Evolutionary conservation across 192 early-diverging fungal genomes (phyloP).

Genomic region (Rhizophagus clarus): DNA sequence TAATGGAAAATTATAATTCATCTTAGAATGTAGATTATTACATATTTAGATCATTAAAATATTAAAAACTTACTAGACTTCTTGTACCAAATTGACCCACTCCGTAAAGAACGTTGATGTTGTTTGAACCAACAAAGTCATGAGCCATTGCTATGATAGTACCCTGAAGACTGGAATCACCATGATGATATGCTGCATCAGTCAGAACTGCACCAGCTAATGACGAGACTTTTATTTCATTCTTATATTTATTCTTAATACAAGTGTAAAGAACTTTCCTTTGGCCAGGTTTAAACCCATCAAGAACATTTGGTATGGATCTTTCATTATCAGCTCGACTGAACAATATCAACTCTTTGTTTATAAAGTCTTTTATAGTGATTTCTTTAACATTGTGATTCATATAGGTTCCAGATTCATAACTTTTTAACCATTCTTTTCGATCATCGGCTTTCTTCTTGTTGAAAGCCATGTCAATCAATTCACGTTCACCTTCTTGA

Average conservation of each 20-base stretch:
- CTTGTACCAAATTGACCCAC: slow-evolving; percentile 93
- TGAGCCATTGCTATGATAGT: slow-evolving; percentile 94
- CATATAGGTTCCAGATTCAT: no score
- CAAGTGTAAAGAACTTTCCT: slow-evolving; percentile 91
- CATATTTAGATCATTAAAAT: no score
- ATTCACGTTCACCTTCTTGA: slow-evolving; percentile 61
- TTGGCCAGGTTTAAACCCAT: slow-evolving; percentile 97
- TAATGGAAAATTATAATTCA: no score
- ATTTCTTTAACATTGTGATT: no score
- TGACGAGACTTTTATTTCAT: slow-evolving; percentile 76
- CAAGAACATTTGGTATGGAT: slow-evolving; percentile 94
- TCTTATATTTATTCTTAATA: slow-evolving; percentile 78
- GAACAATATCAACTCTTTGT: slow-evolving; percentile 93
- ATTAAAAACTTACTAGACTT: slow-evolving; percentile 44
- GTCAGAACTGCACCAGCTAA: slow-evolving; percentile 89
- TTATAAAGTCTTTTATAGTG: slow-evolving; percentile 96
- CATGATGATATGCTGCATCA: slow-evolving; percentile 93
- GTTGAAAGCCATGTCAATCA: slow-evolving; percentile 97
- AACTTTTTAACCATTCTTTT: slow-evolving; percentile 97
- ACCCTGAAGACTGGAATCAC: slow-evolving; percentile 77
- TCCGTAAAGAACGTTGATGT: slow-evolving; percentile 83
- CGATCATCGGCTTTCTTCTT: slow-evolving; percentile 93
- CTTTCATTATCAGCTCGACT: slow-evolving; percentile 91
- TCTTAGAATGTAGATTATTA: no score
- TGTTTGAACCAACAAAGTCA: slow-evolving; percentile 96